These are phyloP conservation scores for Fraxinus paxiana DNA, from an alignment of 305 asterid species.

Conservation along the genomic window DNA sequence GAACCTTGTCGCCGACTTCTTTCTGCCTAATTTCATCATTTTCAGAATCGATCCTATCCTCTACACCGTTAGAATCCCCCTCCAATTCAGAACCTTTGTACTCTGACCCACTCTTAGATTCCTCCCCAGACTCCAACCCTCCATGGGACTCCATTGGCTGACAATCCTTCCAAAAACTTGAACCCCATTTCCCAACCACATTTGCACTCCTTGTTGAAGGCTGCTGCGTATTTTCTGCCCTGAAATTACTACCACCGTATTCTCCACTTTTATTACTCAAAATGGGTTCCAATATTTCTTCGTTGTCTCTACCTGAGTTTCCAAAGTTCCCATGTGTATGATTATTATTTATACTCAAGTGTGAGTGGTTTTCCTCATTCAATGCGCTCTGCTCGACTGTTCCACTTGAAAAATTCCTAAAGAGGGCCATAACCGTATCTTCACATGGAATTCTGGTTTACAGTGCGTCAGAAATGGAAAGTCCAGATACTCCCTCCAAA, in stretches of 20 bases:
- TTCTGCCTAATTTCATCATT: constrained; percentile 44
- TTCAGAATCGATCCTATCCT: constrained; percentile 53
- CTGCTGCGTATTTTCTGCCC: constrained; percentile 39
- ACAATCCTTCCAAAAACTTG: constrained; percentile 81
- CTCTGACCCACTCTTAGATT: constrained; percentile 86
- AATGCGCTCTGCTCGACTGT: constrained; percentile 39
- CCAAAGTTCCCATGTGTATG: constrained; percentile 40
- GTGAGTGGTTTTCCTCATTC: constrained; percentile 49
- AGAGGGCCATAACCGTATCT: constrained; percentile 54
- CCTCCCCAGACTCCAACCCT: constrained; percentile 74
- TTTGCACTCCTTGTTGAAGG: constrained; percentile 41
- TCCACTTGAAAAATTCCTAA: constrained; percentile 53
- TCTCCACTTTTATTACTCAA: constrained; percentile 47
- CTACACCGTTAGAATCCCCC: constrained; percentile 63
- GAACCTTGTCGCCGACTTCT: constrained; percentile 45
- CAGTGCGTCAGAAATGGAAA: constrained; percentile 19
- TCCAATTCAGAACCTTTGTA: constrained; percentile 78
- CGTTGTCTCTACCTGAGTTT: constrained; percentile 29
- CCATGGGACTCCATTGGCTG: constrained; percentile 45
- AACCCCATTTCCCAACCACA: constrained; percentile 71
- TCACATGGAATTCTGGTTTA: constrained; percentile 32
- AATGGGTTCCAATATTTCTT: constrained; percentile 48
- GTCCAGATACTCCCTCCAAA: constrained; percentile 24
- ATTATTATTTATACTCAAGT: constrained; percentile 37
- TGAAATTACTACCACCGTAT: constrained; percentile 29